A percentile compares a stretch with the other conserved stretches of the same genome.
phyloP scores from a whole-genome alignment of 2,329 filamentous ascomycete genomes.

The Cladophialophora exuberans region DNA sequence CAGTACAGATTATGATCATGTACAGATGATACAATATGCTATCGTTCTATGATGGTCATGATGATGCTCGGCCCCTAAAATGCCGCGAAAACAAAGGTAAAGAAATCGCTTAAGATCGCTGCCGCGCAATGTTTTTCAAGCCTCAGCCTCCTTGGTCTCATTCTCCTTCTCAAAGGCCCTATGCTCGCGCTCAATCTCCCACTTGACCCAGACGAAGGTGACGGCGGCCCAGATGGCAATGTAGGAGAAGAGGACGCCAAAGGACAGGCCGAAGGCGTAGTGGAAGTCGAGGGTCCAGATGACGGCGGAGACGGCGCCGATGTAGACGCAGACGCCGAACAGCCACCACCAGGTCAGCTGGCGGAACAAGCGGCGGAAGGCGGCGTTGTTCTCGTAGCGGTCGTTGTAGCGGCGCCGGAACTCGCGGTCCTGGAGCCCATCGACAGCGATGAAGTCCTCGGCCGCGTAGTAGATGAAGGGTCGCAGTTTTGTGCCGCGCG shows the following conservation, averaged over 20 bases:
- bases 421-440: slow-evolving; percentile 24
- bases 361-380: slow-evolving; percentile 20
- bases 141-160: not conserved
- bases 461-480: slow-evolving; percentile 28
- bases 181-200: slow-evolving; percentile 26
- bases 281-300: slow-evolving; percentile 25
- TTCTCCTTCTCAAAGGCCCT: slow-evolving; percentile 15
- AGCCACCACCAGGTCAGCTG: slow-evolving; percentile 24
- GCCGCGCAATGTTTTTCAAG: too few species aligned
- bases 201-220: slow-evolving; percentile 27
- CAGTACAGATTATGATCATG: too few species aligned
- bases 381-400: slow-evolving; percentile 20
- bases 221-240: slow-evolving; percentile 21
- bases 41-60: too few species aligned
- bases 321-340: slow-evolving; percentile 18
- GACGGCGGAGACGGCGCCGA: slow-evolving; percentile 23
- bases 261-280: slow-evolving; percentile 20
- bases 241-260: slow-evolving; percentile 23
- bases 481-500: slow-evolving; percentile 20
- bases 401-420: slow-evolving; percentile 24
- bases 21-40: too few species aligned
- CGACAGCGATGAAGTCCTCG: slow-evolving; percentile 26
- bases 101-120: too few species aligned
- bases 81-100: too few species aligned
- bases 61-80: too few species aligned